A percentile compares a stretch with the other conserved stretches of the same genome.
phyloP scores from a whole-genome alignment of 768 basidiomycete species.

The Royoungia palumana region DNA sequence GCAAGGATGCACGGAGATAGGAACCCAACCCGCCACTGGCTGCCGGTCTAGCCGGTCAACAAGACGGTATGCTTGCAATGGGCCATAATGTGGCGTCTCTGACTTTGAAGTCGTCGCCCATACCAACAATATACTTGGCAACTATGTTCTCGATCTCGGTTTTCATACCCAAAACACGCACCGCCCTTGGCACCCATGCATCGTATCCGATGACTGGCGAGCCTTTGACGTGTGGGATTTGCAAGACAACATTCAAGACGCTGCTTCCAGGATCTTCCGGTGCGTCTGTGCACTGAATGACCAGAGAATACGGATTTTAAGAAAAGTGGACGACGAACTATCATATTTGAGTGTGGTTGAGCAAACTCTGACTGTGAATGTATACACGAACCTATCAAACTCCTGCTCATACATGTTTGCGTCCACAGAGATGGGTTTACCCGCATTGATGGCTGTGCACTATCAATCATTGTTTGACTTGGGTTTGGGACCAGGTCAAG shows the following conservation, averaged over 20 bases:
- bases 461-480: too few relatives aligned
- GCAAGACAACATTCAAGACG: slow-evolving; percentile 40
- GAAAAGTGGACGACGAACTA: slow-evolving; percentile 37
- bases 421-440: slow-evolving; percentile 2
- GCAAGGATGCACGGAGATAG: slow-evolving; percentile 37
- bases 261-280: slow-evolving; percentile 10
- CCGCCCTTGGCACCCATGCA: too few relatives aligned
- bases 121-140: slow-evolving; percentile 30
- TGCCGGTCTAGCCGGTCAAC: slow-evolving; percentile 32
- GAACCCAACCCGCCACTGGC: slow-evolving; percentile 35
- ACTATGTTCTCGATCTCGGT: slow-evolving; percentile 36
- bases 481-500: slow-evolving; percentile 23
- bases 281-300: slow-evolving; percentile 22
- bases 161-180: slow-evolving; percentile 1
- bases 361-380: neutral
- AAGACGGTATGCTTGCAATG: slow-evolving; percentile 31
- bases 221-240: slow-evolving; percentile 34
- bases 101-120: slow-evolving; percentile 9
- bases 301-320: slow-evolving; percentile 37
- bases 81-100: neutral
- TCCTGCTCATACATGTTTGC: slow-evolving; percentile 33
- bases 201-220: slow-evolving; percentile 28
- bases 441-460: slow-evolving; percentile 20
- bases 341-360: neutral
- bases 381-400: slow-evolving; percentile 31